phyloP scores from a whole-genome alignment of 2,329 filamentous ascomycete genomes.

The Purpureocillium lavendulum region DNA sequence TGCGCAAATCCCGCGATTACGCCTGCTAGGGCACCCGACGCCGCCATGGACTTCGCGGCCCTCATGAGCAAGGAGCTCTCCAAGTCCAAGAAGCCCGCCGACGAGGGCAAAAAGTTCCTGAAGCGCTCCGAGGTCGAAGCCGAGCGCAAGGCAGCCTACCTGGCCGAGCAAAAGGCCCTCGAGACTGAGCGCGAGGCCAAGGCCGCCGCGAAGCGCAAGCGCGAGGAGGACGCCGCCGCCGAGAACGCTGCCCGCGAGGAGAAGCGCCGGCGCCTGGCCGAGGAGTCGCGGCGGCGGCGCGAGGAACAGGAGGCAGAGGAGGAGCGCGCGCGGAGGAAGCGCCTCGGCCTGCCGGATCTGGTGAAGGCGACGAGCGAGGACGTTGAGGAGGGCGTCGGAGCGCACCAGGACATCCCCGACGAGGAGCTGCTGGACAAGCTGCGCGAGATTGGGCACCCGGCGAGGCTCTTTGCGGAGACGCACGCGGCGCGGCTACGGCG shows the following conservation, averaged over 20 bases:
- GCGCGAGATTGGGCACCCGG: conserved; percentile 65
- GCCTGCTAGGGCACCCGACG: background rate
- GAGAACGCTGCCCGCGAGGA: conserved; percentile 66
- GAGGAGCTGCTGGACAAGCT: conserved; percentile 62
- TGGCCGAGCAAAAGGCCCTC: conserved; percentile 68
- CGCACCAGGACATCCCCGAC: conserved; percentile 56
- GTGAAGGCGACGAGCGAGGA: conserved; percentile 33
- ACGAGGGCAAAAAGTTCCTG: conserved; percentile 62
- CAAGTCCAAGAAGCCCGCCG: conserved; percentile 55
- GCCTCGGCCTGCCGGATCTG: conserved; percentile 73
- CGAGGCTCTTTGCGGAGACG: conserved; percentile 70
- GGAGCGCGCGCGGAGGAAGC: conserved; percentile 63
- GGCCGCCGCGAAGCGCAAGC: conserved; percentile 72
- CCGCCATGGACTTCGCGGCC: conserved; percentile 85
- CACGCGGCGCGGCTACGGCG: conserved; percentile 61
- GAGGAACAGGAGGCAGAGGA: conserved; percentile 68
- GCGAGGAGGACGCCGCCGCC: conserved; percentile 74
- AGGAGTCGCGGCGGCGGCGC: conserved; percentile 62
- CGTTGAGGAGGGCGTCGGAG: conserved; percentile 33
- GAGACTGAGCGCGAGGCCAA: conserved; percentile 64
- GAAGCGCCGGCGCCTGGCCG: conserved; percentile 72
- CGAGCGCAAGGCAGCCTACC: conserved; percentile 70
- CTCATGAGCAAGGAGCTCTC: conserved; percentile 90
- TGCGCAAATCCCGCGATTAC: no score
- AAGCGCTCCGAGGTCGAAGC: conserved; percentile 83